phyloP scores from a whole-genome alignment of 2,329 filamentous ascomycete genomes.

The Beauveria sp. region DNA sequence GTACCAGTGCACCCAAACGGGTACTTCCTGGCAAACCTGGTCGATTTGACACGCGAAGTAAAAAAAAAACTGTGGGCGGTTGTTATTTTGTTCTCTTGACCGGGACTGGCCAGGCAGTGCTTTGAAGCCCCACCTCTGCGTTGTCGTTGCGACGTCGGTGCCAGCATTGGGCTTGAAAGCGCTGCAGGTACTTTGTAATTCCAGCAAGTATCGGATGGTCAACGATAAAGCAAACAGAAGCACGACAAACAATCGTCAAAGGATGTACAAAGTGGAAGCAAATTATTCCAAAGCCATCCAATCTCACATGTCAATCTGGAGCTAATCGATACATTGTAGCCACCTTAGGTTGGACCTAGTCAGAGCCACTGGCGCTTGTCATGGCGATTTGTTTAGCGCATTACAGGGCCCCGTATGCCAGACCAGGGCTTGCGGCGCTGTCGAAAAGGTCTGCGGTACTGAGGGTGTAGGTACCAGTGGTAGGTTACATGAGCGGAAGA shows the following conservation, averaged over 20 bases:
- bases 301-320: background rate
- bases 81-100: slow-evolving; percentile 19
- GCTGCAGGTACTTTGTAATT: background rate
- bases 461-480: background rate
- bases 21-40: background rate
- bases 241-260: no score
- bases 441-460: background rate
- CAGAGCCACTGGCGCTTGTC: background rate
- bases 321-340: background rate
- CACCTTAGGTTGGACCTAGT: no score
- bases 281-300: no score
- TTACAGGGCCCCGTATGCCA: background rate
- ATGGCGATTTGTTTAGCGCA: background rate
- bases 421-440: background rate
- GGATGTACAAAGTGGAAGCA: no score
- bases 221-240: background rate
- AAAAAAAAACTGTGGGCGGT: slow-evolving; percentile 16
- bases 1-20: background rate
- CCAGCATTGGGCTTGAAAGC: background rate
- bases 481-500: background rate
- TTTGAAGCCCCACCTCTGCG: slow-evolving; percentile 1
- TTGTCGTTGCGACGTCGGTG: background rate
- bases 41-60: background rate
- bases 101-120: slow-evolving; percentile 14
- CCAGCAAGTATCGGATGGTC: no score